phyloP scores from a whole-genome alignment of 2,329 filamentous ascomycete species.

The Orbilia blumenaviensis region DNA sequence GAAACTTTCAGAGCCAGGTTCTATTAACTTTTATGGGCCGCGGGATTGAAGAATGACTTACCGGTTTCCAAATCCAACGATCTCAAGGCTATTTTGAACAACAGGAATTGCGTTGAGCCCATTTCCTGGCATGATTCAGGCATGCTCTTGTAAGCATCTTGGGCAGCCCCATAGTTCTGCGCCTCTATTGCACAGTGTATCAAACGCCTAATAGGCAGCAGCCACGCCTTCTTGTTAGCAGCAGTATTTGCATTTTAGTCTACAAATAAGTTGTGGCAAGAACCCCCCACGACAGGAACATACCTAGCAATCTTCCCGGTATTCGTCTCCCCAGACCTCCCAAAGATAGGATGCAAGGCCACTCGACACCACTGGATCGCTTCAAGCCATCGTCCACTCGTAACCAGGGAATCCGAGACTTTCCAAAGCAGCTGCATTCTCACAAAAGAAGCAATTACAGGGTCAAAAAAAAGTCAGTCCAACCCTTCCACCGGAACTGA shows the following conservation, averaged over 20 bases:
- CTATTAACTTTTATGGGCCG: not conserved
- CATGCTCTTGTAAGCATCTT: constrained; percentile 69
- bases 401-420: constrained; percentile 70
- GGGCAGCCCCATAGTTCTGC: constrained; percentile 67
- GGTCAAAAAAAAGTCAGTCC: not conserved
- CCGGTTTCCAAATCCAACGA: constrained; percentile 67
- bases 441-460: constrained; percentile 51
- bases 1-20: constrained; percentile 12
- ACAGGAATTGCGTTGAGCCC: constrained; percentile 74
- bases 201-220: constrained; percentile 69
- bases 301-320: constrained; percentile 74
- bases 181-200: constrained; percentile 74
- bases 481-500: constrained; percentile 48
- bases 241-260: not conserved
- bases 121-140: constrained; percentile 69
- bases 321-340: constrained; percentile 72
- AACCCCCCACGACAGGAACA: constrained; percentile 9
- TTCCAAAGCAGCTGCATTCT: constrained; percentile 82
- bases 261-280: too few species aligned
- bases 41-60: constrained; percentile 57
- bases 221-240: constrained; percentile 47
- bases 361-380: constrained; percentile 77
- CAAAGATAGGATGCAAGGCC: constrained; percentile 74
- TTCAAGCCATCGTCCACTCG: constrained; percentile 65
- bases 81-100: constrained; percentile 76